A percentile compares a stretch with the other conserved stretches of the same genome.
phyloP scores from a whole-genome alignment of 495 filamentous ascomycete genomes.

The Penicillium herquei region DNA sequence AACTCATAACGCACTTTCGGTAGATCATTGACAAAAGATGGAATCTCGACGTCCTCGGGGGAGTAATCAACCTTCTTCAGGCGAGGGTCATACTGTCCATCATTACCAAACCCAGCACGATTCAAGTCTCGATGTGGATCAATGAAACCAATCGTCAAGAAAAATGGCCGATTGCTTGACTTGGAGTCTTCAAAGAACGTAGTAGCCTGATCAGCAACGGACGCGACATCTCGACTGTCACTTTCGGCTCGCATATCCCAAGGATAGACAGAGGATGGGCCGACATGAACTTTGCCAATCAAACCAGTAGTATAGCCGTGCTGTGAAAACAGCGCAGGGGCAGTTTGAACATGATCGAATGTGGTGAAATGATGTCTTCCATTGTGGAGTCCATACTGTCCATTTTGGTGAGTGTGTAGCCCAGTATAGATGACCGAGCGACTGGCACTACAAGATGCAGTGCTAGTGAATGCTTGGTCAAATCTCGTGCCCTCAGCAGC shows the following conservation, averaged over 20 bases:
- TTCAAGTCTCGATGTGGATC: constrained; percentile 45
- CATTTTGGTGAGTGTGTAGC: constrained; percentile 46
- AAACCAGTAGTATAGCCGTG: constrained; percentile 42
- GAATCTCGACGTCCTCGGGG: constrained; percentile 31
- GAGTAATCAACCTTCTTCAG: constrained; percentile 12
- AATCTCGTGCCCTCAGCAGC: constrained; percentile 36
- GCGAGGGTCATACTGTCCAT: constrained; percentile 17
- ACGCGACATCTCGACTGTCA: constrained; percentile 29
- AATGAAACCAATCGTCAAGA: constrained; percentile 42
- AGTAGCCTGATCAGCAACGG: constrained; percentile 31
- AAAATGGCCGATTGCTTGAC: constrained; percentile 30
- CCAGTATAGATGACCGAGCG: constrained; percentile 46
- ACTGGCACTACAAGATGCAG: constrained; percentile 45
- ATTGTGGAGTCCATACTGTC: constrained; percentile 41
- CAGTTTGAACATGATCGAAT: constrained; percentile 40
- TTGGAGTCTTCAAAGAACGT: constrained; percentile 35
- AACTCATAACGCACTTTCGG: constrained; percentile 38
- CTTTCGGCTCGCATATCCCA: constrained; percentile 41
- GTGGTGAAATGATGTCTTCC: constrained; percentile 40
- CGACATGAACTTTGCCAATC: constrained; percentile 49
- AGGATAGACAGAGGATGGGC: constrained; percentile 35
- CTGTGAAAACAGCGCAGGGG: constrained; percentile 32
- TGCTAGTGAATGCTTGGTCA: constrained; percentile 41
- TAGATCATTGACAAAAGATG: constrained; percentile 34
- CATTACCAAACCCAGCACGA: constrained; percentile 43